A percentile compares a stretch with the other conserved stretches of the same genome.
Evolutionary conservation across 1,284 basidiomycete species (phyloP).

Genomic region (Pholiota adiposa): DNA sequence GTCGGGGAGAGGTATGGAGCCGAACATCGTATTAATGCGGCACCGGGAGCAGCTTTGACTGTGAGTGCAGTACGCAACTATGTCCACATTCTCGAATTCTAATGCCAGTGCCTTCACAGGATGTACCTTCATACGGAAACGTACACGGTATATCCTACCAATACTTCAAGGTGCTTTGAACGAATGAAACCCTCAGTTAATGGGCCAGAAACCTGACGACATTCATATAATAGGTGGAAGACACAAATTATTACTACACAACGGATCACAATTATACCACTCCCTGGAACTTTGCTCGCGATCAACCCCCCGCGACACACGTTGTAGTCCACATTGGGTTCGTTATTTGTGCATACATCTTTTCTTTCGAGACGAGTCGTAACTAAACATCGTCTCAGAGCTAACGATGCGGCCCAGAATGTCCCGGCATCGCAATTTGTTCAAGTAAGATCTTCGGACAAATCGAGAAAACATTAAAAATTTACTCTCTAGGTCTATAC

Average conservation of each 20-base stretch:
- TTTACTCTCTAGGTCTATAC: conserved; percentile 44
- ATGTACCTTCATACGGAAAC: conserved; percentile 61
- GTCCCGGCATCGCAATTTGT: conserved; percentile 49
- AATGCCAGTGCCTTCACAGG: conserved; percentile 33
- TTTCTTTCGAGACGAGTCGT: too few species aligned
- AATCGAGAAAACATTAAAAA: neutral
- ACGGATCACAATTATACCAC: conserved; percentile 63
- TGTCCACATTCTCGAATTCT: neutral
- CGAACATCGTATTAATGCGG: conserved; percentile 53
- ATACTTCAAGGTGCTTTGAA: conserved; percentile 43
- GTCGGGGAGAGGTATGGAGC: conserved; percentile 56
- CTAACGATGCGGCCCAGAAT: conserved; percentile 51
- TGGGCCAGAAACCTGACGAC: neutral
- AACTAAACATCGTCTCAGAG: conserved; percentile 26
- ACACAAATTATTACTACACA: conserved; percentile 56
- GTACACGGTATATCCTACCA: conserved; percentile 56
- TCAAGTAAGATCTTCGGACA: conserved; percentile 31
- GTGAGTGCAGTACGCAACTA: conserved; percentile 29
- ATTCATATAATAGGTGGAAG: conserved; percentile 48
- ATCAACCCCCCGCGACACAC: conserved; percentile 51
- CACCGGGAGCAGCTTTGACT: conserved; percentile 56
- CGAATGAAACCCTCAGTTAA: neutral
- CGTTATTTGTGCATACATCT: too few species aligned
- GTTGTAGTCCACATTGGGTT: conserved; percentile 60
- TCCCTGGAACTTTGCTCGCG: conserved; percentile 55